These are phyloP conservation scores for Leucaena leucocephala DNA, from an alignment of 306 rosid species.

Conservation along the genomic window DNA sequence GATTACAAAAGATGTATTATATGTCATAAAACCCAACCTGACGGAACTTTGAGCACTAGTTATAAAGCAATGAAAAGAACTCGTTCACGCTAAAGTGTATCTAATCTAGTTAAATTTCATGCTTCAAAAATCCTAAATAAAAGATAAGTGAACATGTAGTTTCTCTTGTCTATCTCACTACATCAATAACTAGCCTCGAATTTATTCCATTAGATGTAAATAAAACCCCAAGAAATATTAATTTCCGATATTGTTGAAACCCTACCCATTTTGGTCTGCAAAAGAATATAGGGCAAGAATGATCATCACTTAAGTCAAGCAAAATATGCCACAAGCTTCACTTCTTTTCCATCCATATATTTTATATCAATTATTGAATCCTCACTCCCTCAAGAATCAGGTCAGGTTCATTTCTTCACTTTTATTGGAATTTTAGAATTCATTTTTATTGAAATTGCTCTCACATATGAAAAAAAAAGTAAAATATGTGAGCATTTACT, in stretches of 20 bases:
- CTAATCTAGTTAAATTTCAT: neutral
- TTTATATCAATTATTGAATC: conserved; percentile 4
- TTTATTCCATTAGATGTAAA: neutral
- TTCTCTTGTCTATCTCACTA: neutral
- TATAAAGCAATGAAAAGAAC: conserved; percentile 14
- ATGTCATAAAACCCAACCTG: conserved; percentile 21
- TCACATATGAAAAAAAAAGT: neutral
- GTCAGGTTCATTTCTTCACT: neutral
- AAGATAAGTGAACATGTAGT: conserved; percentile 11
- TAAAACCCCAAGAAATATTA: neutral
- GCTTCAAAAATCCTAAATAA: conserved; percentile 5
- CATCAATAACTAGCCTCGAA: neutral
- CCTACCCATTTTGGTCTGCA: conserved; percentile 1
- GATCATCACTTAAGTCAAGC: neutral
- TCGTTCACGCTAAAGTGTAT: conserved; percentile 5
- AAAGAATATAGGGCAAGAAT: conserved; percentile 3
- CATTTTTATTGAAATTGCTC: neutral
- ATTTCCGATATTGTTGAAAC: neutral
- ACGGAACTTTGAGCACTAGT: conserved; percentile 4
- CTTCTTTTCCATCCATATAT: neutral
- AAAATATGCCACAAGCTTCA: neutral
- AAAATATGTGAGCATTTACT: neutral
- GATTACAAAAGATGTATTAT: conserved; percentile 3
- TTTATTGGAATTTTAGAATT: neutral
- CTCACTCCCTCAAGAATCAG: conserved; percentile 7